phyloP scores from a whole-genome alignment of 495 filamentous ascomycete genomes.

The Penicillium crystallinum region DNA sequence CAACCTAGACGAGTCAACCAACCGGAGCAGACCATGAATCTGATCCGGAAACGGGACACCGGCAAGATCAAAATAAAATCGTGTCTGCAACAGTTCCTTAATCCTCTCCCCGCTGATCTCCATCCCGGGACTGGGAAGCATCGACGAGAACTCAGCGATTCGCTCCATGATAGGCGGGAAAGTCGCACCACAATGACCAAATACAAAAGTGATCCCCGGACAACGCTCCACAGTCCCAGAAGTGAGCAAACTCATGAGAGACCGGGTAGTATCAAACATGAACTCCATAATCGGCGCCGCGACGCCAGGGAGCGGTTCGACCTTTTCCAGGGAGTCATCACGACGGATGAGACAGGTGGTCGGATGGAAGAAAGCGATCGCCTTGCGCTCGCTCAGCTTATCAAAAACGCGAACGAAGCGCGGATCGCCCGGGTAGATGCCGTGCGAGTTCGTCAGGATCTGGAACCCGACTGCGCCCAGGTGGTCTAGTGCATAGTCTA shows the following conservation, averaged over 20 bases:
- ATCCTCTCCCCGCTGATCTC: slow-evolving; percentile 13
- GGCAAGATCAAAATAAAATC: slow-evolving; percentile 49
- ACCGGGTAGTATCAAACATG: slow-evolving; percentile 50
- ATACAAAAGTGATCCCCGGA: slow-evolving; percentile 41
- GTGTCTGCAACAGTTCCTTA: slow-evolving; percentile 25
- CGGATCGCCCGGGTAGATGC: slow-evolving; percentile 47
- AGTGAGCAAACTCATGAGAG: slow-evolving; percentile 44
- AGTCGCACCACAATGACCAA: slow-evolving; percentile 46
- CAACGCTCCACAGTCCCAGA: slow-evolving; percentile 40
- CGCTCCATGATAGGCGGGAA: slow-evolving; percentile 43
- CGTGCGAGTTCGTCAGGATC: slow-evolving; percentile 44
- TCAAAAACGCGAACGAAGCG: slow-evolving; percentile 37
- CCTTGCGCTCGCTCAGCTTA: slow-evolving; percentile 27
- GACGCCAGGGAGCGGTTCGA: slow-evolving; percentile 28
- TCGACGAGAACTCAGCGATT: slow-evolving; percentile 29
- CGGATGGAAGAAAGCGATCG: slow-evolving; percentile 50
- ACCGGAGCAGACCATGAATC: slow-evolving; percentile 30
- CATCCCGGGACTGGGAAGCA: slow-evolving; percentile 3
- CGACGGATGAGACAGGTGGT: slow-evolving; percentile 29
- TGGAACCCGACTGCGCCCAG: slow-evolving; percentile 45
- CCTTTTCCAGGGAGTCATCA: slow-evolving; percentile 2
- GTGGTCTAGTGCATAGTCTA: slow-evolving; percentile 34
- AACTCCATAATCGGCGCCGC: slow-evolving; percentile 51
- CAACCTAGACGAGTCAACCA: slow-evolving; percentile 25
- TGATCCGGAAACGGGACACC: slow-evolving; percentile 45